Base-by-base conservation (phyloP, 2,329 filamentous ascomycete genomes). In the Elsinoe fawcettii region DNA sequence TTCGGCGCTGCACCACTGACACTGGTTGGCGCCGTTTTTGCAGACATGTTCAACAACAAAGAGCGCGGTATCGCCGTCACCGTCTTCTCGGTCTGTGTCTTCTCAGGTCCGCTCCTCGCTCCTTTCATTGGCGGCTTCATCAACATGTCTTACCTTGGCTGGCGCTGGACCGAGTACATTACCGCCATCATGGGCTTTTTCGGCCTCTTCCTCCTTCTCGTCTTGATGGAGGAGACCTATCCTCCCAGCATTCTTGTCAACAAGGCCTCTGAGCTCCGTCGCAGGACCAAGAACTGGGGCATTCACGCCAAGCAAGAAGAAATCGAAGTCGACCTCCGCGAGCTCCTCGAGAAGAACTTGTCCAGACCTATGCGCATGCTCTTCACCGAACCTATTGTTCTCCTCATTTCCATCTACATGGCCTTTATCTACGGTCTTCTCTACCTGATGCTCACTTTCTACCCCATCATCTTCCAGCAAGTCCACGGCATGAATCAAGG, bases 371-470 rank as follows among this genome's bases (percentile, higher is more conserved):
- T 78, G 62, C 68, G 75, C 2, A 77, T 78, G 61, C 66, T 78
- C 3, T 73, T 77, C 62, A 74, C 73, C 0, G 76, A 78, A 62
- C 75, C 76, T 1, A 78, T 78, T 56, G 75, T 78, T 0, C 64
- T 78, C 16, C 64, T 76, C 1, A 66, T 77, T 41, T 73, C 73
- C 18, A 70, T 77, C 57, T 77, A 77, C 63, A 75, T 74, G 71
- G 64, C 65, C 39, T 73, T 72, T 54, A 69, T 71, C 30, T 72
- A 69, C 63, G 36, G 54, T 5, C 76, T 93, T 0, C 80, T 95
- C 1, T 95, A 93, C 66, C 83, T 92, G 23, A 93, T 93, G 75
- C 77, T 96, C 55, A 91, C 88, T 0, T 87, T 89, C 1, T 95
- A 95, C 64, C 85, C 87, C 0, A 80, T 93, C 44, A 86, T 95